Evolutionary conservation across 108 stramenopile genomes (phyloP), one percentile per base, ranked within the genome.

Genomic region (Cyclostephanos tholiformis): DNA sequence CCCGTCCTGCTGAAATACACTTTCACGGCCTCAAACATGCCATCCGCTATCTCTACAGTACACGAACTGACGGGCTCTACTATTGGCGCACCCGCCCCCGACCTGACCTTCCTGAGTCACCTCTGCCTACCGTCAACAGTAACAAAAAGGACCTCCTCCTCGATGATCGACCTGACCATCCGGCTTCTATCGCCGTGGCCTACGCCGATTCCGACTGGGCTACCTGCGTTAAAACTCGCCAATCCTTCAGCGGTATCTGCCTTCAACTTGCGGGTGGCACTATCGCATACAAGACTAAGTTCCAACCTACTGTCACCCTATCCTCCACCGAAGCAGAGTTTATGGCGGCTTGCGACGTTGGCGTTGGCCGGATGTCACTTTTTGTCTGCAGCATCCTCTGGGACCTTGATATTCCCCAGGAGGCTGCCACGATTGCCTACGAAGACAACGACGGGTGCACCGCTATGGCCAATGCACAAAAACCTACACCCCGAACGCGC

Each of bases 361-460:
- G n/a, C n/a, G n/a, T n/a, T 13, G 83, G 74, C 6, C 71, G 71
- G 52, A 38, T 62, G 44, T 63, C 55, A 5, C 65, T 84, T 13
- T 80, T 62, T 23, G 4, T 84, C 12, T 39, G 59, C 9, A 66
- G 62, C n/a, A 84, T 84, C 19, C 23, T 79, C 10, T 75, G 48
- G n/a, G 78, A 84, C 16, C 69, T 84, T 29, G 75, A 57, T 30
- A 67, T 72, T 46, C 69, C 55, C 2, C 32, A 32, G 32, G 32
- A 32, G 32, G 32, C 32, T 4, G 32, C 32, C 32, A 32, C 32
- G 3, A 32, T 32, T 4, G 32, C 32, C 32, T 32, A 32, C 4
- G 32, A 32, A 4, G 32, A 32, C 32, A 32, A 32, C 4, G 32
- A 32, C 32, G 32, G 32, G 32, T 32, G 32, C 32, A 32, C 32